Evolutionary conservation across 2,329 filamentous ascomycete genomes (phyloP), one percentile per base, ranked within the genome.

Genomic region (Alternaria viburni): DNA sequence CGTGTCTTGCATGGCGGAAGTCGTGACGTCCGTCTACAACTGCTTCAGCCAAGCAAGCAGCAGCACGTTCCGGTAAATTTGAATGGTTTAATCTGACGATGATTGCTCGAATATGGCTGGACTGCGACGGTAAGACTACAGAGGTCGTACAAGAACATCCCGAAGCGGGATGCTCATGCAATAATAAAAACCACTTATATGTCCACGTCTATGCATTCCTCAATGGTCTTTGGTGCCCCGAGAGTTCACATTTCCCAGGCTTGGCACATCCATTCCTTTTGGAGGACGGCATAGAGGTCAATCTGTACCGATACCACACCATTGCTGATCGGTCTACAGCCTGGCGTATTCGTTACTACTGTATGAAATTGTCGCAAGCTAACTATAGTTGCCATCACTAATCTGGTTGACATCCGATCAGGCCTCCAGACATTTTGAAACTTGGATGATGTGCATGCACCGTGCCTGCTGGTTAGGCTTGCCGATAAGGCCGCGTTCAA

Each of bases 1-100:
- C 17, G 30, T 44, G 51, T 60, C 30, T 45, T 60, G 58, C 51
- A 60, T 60, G 44, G 51, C 17, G 28, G 28, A 19, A 19, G 10
- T 9, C 13, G 19, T 41, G 9, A 52, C 28, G 13, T 52, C 28
- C 13, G 19, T 41, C 36, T 41, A 36, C 13, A 30, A 52, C 19
- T 23, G 30, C 49, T 52, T 52, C 4, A 23, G 49, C 36, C n/a
- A 41, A 41, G 36, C 36, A 41, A 41, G 36, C 36, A 41, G 17
- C 36, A 17, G 36, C 15, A 41, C 15, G n/a, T 41, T 41, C n/a
- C 5, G 9, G 36, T n/a, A 17, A 17, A 10, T 15, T 10, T 41
- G 32, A 36, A 36, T 36, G 32, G 7, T 36, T n/a, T 36, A 9
- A n/a, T 36, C 8, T 17, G 36, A 17, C 36, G 36, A 41, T 41